phyloP scores from a whole-genome alignment of 2,329 filamentous ascomycete genomes.

The Clonostachys rhizophaga region DNA sequence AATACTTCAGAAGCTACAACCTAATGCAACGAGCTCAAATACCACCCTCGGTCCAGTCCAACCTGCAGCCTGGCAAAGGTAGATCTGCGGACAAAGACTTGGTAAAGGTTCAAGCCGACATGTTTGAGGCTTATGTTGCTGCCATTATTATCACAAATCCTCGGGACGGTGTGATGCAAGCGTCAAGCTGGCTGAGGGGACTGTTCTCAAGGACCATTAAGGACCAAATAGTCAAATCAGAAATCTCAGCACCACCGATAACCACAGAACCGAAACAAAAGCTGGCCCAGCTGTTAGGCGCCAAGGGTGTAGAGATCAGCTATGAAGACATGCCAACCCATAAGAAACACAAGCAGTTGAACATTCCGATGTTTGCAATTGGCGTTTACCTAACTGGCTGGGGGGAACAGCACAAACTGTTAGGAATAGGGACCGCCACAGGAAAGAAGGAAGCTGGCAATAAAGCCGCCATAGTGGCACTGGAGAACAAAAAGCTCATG shows the following conservation, averaged over 20 bases:
- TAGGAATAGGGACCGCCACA: slow-evolving; percentile 60
- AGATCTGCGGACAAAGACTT: slow-evolving; percentile 43
- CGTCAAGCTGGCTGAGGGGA: slow-evolving; percentile 66
- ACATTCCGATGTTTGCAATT: slow-evolving; percentile 55
- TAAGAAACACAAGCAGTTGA: slow-evolving; percentile 48
- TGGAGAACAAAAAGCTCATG: slow-evolving; percentile 63
- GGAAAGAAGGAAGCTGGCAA: slow-evolving; percentile 67
- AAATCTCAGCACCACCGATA: neutral
- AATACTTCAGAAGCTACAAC: slow-evolving; percentile 66
- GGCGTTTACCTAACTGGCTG: slow-evolving; percentile 64
- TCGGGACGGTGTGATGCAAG: slow-evolving; percentile 53
- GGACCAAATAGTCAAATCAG: slow-evolving; percentile 38
- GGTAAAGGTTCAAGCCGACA: slow-evolving; percentile 74
- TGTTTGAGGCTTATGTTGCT: slow-evolving; percentile 89
- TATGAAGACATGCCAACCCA: slow-evolving; percentile 51
- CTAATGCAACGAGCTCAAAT: slow-evolving; percentile 62
- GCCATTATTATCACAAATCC: slow-evolving; percentile 64
- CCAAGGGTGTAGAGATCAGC: slow-evolving; percentile 51
- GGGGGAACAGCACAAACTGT: slow-evolving; percentile 56
- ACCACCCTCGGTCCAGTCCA: slow-evolving; percentile 35
- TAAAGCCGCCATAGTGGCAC: slow-evolving; percentile 58
- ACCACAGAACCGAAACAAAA: slow-evolving; percentile 20
- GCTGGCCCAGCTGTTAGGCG: slow-evolving; percentile 35
- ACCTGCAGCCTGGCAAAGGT: slow-evolving; percentile 12
- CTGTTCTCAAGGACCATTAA: slow-evolving; percentile 68